Percentiles rank a stretch among this genome's conserved stretches.
Conservation (phyloP, 371 early-diverging fungal species). For the Saksenaea vasiformis region DNA sequence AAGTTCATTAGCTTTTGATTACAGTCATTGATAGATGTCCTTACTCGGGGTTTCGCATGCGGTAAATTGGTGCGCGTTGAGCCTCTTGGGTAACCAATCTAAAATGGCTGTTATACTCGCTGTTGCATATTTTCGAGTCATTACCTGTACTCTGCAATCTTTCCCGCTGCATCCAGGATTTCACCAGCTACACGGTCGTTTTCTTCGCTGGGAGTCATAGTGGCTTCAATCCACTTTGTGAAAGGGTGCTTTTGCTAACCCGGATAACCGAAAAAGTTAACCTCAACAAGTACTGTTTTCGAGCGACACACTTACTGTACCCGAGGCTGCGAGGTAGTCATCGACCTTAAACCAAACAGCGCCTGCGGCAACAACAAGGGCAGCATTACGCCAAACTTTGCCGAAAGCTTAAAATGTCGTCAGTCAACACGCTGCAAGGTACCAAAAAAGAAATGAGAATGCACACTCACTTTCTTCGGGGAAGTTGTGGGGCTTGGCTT, state of each 20-base stretch:
- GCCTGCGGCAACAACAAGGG: background rate
- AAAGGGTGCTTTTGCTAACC: slow-evolving; percentile 46
- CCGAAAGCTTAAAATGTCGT: background rate
- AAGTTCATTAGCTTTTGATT: background rate
- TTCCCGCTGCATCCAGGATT: slow-evolving; percentile 30
- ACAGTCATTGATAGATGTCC: background rate
- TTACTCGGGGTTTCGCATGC: slow-evolving; percentile 56
- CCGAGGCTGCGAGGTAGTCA: background rate
- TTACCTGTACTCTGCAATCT: slow-evolving; percentile 48
- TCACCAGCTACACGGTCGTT: slow-evolving; percentile 32
- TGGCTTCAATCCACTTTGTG: slow-evolving; percentile 49
- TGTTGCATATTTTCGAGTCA: background rate
- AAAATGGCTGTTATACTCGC: background rate
- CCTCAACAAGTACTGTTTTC: background rate
- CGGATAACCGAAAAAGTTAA: too few species aligned
- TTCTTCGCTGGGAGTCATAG: slow-evolving; percentile 37
- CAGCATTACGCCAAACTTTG: slow-evolving; percentile 1
- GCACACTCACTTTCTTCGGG: background rate
- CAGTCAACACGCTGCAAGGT: background rate
- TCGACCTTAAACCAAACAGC: background rate
- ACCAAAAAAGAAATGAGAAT: background rate
- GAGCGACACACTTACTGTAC: background rate
- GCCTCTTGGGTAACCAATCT: slow-evolving; percentile 50
- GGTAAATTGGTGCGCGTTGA: slow-evolving; percentile 47
- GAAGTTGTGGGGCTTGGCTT: background rate